Conservation (phyloP, 345 rosid species). For the Eutrema japonicum region DNA sequence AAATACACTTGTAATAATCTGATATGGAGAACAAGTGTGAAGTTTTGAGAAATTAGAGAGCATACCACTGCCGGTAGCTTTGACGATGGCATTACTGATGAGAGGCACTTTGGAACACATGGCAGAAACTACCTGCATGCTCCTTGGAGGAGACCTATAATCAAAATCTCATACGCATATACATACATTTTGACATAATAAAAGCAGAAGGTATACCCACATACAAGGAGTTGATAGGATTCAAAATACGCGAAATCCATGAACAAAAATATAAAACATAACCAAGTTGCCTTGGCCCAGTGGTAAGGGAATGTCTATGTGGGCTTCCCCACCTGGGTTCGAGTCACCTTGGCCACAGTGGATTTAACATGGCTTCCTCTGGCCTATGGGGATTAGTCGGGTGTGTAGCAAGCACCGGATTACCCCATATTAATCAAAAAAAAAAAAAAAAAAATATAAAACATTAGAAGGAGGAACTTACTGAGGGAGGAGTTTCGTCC, state of each 20-base stretch:
- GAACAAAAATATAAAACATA: background rate
- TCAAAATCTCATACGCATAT: slow-evolving; percentile 37
- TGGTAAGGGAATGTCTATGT: too few relatives aligned
- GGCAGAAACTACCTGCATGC: slow-evolving; percentile 84
- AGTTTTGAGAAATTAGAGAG: slow-evolving; percentile 8
- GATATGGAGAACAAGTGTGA: background rate
- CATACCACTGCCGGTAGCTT: slow-evolving; percentile 78
- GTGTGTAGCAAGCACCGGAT: too few relatives aligned
- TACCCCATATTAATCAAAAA: too few relatives aligned
- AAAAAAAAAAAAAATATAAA: background rate
- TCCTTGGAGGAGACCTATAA: slow-evolving; percentile 43
- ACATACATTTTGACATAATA: background rate
- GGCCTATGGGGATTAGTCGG: too few relatives aligned
- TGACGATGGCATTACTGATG: slow-evolving; percentile 80
- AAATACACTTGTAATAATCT: background rate
- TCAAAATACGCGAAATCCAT: background rate
- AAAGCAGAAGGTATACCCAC: background rate
- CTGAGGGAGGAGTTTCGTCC: slow-evolving; percentile 86
- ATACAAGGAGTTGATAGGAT: background rate
- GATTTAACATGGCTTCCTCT: too few relatives aligned
- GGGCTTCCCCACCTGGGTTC: too few relatives aligned
- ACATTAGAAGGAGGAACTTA: slow-evolving; percentile 52
- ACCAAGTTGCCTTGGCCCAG: too few relatives aligned
- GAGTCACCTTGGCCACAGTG: too few relatives aligned
- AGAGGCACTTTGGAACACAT: slow-evolving; percentile 96